Evolutionary conservation across 2,329 filamentous ascomycete genomes (phyloP).

Genomic region (Curvularia sp.): DNA sequence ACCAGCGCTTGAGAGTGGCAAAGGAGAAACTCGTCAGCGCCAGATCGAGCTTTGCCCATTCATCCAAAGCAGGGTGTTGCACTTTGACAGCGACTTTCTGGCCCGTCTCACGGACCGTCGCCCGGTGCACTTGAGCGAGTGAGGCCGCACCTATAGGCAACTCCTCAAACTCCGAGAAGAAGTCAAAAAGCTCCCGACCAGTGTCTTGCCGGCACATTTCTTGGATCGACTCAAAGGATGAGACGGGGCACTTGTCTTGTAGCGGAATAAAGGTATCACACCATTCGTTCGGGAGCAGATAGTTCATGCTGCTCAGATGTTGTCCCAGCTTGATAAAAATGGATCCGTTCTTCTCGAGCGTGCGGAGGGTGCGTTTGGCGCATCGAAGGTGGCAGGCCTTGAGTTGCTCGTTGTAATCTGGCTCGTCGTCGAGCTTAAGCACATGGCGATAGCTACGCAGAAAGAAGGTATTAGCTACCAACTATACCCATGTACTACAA

Average conservation of each 20-base stretch:
- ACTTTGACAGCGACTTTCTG: conserved; percentile 95
- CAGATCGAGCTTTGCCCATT: conserved; percentile 90
- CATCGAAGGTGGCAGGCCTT: conserved; percentile 91
- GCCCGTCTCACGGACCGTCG: conserved; percentile 79
- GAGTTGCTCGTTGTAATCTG: conserved; percentile 71
- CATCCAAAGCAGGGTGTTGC: conserved; percentile 86
- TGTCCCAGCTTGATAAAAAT: conserved; percentile 99
- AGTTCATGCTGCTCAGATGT: conserved; percentile 95
- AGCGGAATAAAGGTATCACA: conserved; percentile 94
- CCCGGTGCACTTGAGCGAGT: conserved; percentile 91
- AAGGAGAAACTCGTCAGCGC: conserved; percentile 89
- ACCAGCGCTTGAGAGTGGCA: conserved; percentile 86
- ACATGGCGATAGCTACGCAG: conserved; percentile 79
- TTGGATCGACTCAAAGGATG: conserved; percentile 84
- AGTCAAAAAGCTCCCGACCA: conserved; percentile 75
- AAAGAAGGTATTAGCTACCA: conserved; percentile 23
- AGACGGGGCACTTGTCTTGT: conserved; percentile 94
- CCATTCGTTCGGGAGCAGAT: conserved; percentile 89
- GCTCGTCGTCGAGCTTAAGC: conserved; percentile 71
- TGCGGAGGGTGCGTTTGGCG: conserved; percentile 82
- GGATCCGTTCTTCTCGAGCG: conserved; percentile 93
- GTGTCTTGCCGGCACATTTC: conserved; percentile 87
- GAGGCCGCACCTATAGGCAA: conserved; percentile 90
- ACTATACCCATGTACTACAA: not conserved
- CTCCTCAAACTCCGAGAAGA: conserved; percentile 83